Evolutionary conservation across 140 eudicot species (phyloP).

Genomic region (Anethum foeniculum): DNA sequence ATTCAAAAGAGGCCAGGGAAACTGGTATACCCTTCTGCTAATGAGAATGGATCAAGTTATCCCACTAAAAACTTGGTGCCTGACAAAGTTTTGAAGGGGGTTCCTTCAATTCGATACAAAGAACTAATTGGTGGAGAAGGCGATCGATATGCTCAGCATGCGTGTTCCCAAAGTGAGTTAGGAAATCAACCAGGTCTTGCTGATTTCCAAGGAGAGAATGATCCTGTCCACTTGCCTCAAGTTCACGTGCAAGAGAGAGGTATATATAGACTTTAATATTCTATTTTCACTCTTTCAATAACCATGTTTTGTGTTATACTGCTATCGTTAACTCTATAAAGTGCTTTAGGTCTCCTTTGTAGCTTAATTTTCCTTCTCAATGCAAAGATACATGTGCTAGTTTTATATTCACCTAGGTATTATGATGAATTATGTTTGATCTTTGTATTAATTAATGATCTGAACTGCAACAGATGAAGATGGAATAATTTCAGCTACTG

Average conservation of each 20-base stretch:
- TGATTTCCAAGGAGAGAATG: slow-evolving; percentile 75
- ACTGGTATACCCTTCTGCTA: slow-evolving; percentile 41
- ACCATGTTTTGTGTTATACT: slow-evolving; percentile 10
- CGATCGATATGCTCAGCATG: not conserved
- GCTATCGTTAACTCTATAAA: not conserved
- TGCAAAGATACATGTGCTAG: not conserved
- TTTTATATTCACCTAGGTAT: not conserved
- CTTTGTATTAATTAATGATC: not conserved
- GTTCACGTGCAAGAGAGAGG: slow-evolving; percentile 48
- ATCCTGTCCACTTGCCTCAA: slow-evolving; percentile 36
- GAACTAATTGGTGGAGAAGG: slow-evolving; percentile 26
- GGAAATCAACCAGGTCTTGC: slow-evolving; percentile 26
- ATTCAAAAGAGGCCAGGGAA: slow-evolving; percentile 35
- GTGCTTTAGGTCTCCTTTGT: not conserved
- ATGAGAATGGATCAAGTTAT: slow-evolving; percentile 34
- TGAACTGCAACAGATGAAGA: slow-evolving; percentile 36
- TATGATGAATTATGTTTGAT: not conserved
- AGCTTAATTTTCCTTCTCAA: not conserved
- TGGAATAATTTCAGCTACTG: slow-evolving; percentile 29
- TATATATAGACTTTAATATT: slow-evolving; percentile 24
- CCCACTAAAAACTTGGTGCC: slow-evolving; percentile 24
- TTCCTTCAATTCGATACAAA: slow-evolving; percentile 21
- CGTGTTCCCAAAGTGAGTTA: not conserved
- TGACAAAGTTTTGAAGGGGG: slow-evolving; percentile 19
- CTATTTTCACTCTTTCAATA: not conserved